These are phyloP conservation scores for Prunus salicina DNA, from an alignment of 306 rosid genomes.

Conservation along the genomic window DNA sequence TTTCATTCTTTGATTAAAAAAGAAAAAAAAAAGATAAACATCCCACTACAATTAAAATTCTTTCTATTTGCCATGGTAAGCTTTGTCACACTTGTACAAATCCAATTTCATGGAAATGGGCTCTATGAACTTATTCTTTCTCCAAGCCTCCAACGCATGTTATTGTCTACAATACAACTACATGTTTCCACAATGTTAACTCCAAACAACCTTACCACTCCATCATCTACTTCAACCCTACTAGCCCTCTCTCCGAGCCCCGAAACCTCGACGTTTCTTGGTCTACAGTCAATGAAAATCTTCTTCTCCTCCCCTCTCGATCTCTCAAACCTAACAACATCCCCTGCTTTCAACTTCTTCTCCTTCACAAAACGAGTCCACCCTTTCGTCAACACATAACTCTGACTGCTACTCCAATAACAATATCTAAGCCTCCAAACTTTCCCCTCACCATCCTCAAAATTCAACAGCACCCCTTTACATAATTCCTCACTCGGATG, in stretches of 20 bases:
- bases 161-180: background rate
- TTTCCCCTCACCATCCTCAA: conserved; percentile 33
- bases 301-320: conserved; percentile 26
- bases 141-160: background rate
- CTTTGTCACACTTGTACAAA: background rate
- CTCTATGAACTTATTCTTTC: background rate
- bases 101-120: too few relatives aligned
- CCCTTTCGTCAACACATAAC: conserved; percentile 45
- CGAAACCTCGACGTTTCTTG: background rate
- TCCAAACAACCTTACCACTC: conserved; percentile 38
- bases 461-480: conserved; percentile 29
- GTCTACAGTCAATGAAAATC: conserved; percentile 20
- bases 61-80: background rate
- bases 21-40: background rate
- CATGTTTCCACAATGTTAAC: conserved; percentile 25
- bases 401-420: conserved; percentile 48
- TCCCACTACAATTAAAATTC: background rate
- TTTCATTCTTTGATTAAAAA: too few relatives aligned
- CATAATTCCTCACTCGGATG: background rate
- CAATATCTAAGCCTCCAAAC: conserved; percentile 45
- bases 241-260: background rate
- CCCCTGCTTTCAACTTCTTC: conserved; percentile 39
- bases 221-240: background rate
- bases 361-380: conserved; percentile 50
- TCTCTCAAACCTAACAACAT: conserved; percentile 31